Evolutionary conservation across 257 asterid genomes (phyloP).

Genomic region (Jaltomata sinuosa): DNA sequence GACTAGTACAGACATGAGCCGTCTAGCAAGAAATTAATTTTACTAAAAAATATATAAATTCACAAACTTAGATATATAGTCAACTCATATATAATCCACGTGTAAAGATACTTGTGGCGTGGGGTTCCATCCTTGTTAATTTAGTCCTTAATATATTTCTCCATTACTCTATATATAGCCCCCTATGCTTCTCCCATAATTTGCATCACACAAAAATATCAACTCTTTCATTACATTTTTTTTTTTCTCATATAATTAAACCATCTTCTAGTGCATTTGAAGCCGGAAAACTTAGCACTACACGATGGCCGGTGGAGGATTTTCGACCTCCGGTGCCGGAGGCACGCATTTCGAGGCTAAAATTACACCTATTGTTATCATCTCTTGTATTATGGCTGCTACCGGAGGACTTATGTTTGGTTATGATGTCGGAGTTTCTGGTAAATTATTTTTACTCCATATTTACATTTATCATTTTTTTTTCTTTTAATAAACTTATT

Average conservation of each 20-base stretch:
- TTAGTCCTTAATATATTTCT: not conserved
- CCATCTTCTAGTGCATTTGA: not conserved
- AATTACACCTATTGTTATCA: slow-evolving; percentile 68
- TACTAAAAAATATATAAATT: not conserved
- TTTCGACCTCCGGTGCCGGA: slow-evolving; percentile 38
- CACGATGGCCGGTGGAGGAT: slow-evolving; percentile 67
- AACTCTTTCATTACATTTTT: not conserved
- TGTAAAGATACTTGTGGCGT: slow-evolving; percentile 19
- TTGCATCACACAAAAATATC: not conserved
- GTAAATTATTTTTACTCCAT: slow-evolving; percentile 3
- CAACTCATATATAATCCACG: slow-evolving; percentile 18
- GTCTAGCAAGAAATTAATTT: not conserved
- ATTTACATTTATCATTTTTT: not conserved
- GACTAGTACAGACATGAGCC: not conserved
- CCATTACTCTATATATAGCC: not conserved
- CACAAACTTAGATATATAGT: not conserved
- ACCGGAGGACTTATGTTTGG: slow-evolving; percentile 92
- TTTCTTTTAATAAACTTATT: too few relatives aligned
- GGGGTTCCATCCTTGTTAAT: not conserved
- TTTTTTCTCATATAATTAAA: not conserved
- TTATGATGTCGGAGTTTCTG: slow-evolving; percentile 73
- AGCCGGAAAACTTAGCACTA: not conserved
- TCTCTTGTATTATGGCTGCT: slow-evolving; percentile 81
- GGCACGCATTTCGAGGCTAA: slow-evolving; percentile 67
- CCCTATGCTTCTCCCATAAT: not conserved